A percentile compares a stretch with the other conserved stretches of the same genome.
These are phyloP conservation scores for Arxiozyma bovina DNA, from an alignment of 1,139 yeast species.

Conservation along the genomic window DNA sequence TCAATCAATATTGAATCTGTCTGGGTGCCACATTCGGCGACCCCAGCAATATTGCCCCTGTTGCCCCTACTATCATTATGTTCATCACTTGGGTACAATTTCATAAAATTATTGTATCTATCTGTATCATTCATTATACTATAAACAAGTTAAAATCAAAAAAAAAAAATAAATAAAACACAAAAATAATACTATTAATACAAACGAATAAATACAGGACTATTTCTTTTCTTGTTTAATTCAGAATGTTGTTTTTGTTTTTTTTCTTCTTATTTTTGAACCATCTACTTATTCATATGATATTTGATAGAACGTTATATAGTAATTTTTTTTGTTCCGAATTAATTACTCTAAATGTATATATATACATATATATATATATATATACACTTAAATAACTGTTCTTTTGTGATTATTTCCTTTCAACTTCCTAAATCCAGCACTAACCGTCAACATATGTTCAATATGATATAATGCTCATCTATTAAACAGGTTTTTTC, in stretches of 20 bases:
- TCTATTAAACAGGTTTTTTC: neutral
- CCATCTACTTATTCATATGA: neutral
- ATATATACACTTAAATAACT: too few relatives aligned
- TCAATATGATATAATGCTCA: neutral
- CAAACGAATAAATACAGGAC: too few relatives aligned
- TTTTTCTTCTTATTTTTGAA: too few relatives aligned
- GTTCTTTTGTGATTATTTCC: too few relatives aligned
- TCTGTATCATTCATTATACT: neutral
- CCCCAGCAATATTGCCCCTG: neutral
- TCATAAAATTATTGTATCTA: constrained; percentile 2
- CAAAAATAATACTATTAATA: too few relatives aligned
- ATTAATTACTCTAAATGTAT: too few relatives aligned
- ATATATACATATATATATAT: too few relatives aligned
- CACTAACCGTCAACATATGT: neutral
- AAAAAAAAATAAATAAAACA: too few relatives aligned
- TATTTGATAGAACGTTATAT: neutral
- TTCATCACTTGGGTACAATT: neutral
- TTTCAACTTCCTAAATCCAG: too few relatives aligned
- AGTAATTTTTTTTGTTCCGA: neutral
- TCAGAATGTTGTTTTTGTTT: too few relatives aligned
- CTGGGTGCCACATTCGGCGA: neutral
- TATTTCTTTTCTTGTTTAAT: neutral
- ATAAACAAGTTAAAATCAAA: neutral
- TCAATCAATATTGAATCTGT: neutral
- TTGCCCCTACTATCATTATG: neutral